These are phyloP conservation scores for Blastomyces silverae DNA, from an alignment of 2,329 filamentous ascomycete genomes.

Conservation along the genomic window DNA sequence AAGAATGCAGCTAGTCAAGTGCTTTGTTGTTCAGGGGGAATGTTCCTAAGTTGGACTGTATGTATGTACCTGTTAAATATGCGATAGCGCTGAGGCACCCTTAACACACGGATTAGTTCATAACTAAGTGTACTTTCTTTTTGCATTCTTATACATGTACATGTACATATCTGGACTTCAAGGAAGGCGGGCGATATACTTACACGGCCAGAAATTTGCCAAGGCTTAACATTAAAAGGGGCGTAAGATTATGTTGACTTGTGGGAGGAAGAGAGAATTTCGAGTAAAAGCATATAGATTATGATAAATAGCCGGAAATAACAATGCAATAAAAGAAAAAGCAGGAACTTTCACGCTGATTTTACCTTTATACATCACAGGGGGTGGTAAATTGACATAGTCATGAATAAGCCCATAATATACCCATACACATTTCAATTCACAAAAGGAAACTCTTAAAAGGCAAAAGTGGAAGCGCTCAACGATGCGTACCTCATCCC, in stretches of 20 bases:
- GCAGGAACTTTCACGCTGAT: background rate
- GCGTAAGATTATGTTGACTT: background rate
- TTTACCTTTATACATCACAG: background rate
- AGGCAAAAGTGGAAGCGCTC: background rate
- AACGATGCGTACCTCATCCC: background rate
- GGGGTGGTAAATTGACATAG: constrained; percentile 1
- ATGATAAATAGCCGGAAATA: background rate
- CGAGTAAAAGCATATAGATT: background rate
- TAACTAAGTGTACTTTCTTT: background rate
- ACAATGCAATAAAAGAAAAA: background rate
- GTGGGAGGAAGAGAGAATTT: background rate
- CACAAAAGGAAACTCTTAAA: background rate
- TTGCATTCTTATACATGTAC: background rate
- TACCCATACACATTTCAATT: constrained; percentile 8
- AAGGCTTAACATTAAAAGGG: background rate
- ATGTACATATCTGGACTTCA: background rate
- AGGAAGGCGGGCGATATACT: background rate
- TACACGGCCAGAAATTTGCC: background rate
- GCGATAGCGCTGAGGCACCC: background rate
- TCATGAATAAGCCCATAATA: constrained; percentile 7
- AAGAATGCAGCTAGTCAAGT: background rate
- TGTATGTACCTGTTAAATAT: background rate
- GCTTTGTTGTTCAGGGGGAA: background rate
- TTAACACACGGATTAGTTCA: background rate
- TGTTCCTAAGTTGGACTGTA: background rate